A percentile compares a stretch with the other conserved stretches of the same genome.
phyloP scores from a whole-genome alignment of 2,329 filamentous ascomycete species.

The Pyrenochaeta sp. region DNA sequence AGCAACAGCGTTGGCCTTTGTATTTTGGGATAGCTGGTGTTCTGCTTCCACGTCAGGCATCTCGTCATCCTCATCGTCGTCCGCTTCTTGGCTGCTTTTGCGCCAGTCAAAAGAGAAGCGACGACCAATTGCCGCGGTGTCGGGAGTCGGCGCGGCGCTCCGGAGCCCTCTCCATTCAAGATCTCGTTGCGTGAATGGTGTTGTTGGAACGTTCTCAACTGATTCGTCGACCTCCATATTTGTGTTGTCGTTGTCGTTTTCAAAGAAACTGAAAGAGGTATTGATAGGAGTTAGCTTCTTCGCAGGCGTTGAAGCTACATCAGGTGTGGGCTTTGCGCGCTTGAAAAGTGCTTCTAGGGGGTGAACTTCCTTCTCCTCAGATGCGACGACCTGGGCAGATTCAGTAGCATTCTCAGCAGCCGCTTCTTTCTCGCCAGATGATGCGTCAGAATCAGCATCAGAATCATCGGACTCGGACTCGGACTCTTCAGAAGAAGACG shows the following conservation, averaged over 20 bases:
- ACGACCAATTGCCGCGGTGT: conserved; percentile 80
- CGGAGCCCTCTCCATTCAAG: conserved; percentile 76
- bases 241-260: conserved; percentile 51
- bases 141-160: conserved; percentile 92
- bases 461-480: conserved; percentile 31
- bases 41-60: conserved; percentile 27
- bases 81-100: conserved; percentile 51
- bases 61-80: conserved; percentile 54
- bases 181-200: conserved; percentile 82
- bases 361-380: conserved; percentile 64
- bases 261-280: conserved; percentile 82
- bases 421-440: conserved; percentile 19
- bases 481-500: conserved; percentile 44
- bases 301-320: conserved; percentile 42
- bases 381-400: conserved; percentile 19
- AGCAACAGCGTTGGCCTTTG: conserved; percentile 31
- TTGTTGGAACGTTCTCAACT: conserved; percentile 65
- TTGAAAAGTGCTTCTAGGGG: conserved; percentile 95
- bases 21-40: conserved; percentile 39
- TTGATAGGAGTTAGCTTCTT: conserved; percentile 53
- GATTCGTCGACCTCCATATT: conserved; percentile 51
- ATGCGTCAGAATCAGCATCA: conserved; percentile 18
- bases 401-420: conserved; percentile 19
- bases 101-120: conserved; percentile 63
- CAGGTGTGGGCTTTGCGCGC: conserved; percentile 58